A percentile compares a stretch with the other conserved stretches of the same genome.
Conservation (phyloP, 306 rosid genomes). For the Alnus rubra region DNA sequence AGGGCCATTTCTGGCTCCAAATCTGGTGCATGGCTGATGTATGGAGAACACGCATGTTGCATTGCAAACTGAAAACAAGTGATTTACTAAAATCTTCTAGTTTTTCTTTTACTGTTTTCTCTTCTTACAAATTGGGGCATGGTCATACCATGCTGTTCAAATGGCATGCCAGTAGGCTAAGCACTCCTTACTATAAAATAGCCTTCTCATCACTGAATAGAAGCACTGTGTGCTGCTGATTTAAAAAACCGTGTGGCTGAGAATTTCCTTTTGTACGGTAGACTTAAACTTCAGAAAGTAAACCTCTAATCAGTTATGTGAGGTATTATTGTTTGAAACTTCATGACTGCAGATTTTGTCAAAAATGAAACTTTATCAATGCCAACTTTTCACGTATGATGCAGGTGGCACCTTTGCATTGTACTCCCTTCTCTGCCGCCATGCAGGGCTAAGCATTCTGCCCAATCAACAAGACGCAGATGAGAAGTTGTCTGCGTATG, state of each 20-base stretch:
- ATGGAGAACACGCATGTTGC: not conserved
- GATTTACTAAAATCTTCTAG: not conserved
- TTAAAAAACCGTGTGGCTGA: no score
- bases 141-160: not conserved
- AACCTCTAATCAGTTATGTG: slow-evolving; percentile 9
- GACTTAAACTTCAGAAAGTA: no score
- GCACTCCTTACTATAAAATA: not conserved
- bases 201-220: no score
- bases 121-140: not conserved
- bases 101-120: not conserved
- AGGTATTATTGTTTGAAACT: slow-evolving; percentile 13
- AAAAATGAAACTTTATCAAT: slow-evolving; percentile 24
- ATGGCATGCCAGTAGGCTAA: not conserved
- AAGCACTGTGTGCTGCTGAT: no score
- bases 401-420: slow-evolving; percentile 84
- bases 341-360: not conserved
- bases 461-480: slow-evolving; percentile 65
- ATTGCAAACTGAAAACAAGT: not conserved
- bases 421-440: slow-evolving; percentile 76
- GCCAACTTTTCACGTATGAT: slow-evolving; percentile 28
- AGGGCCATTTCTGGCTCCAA: not conserved
- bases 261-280: no score
- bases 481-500: slow-evolving; percentile 52
- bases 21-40: not conserved
- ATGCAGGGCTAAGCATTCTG: slow-evolving; percentile 53